Percentiles rank a stretch among this genome's conserved stretches.
Evolutionary conservation across 495 filamentous ascomycete genomes (phyloP).

Genomic region (Staphylotrichum longicolle): DNA sequence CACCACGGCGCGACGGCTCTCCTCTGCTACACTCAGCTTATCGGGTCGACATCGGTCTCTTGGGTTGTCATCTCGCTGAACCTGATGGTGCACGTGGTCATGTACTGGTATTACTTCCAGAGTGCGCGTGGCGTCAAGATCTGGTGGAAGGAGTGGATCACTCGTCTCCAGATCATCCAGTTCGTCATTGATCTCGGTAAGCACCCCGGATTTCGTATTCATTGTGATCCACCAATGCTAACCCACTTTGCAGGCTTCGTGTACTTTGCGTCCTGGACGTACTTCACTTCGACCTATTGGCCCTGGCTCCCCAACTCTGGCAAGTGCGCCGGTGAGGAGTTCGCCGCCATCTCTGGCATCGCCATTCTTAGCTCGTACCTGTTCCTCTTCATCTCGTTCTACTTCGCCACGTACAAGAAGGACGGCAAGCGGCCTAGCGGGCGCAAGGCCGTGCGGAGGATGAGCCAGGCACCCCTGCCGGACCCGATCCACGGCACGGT

Average conservation of each 20-base stretch:
- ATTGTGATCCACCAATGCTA: constrained; percentile 14
- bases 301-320: constrained; percentile 76
- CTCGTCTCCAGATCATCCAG: constrained; percentile 78
- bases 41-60: constrained; percentile 72
- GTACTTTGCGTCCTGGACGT: constrained; percentile 94
- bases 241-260: constrained; percentile 65
- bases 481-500: constrained; percentile 43
- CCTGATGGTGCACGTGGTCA: constrained; percentile 74
- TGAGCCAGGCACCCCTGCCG: constrained; percentile 54
- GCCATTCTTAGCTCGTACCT: constrained; percentile 91
- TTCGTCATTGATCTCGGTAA: constrained; percentile 77
- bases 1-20: constrained; percentile 80
- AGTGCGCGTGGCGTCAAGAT: constrained; percentile 75
- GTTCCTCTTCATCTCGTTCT: constrained; percentile 98
- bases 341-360: constrained; percentile 91
- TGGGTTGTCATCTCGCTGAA: constrained; percentile 80
- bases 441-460: constrained; percentile 55
- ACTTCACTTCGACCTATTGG: constrained; percentile 93
- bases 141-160: constrained; percentile 93
- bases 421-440: constrained; percentile 59
- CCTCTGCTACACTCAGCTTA: constrained; percentile 81
- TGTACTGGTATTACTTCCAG: constrained; percentile 82
- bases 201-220: constrained; percentile 19
- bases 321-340: constrained; percentile 93
- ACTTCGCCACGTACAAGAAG: constrained; percentile 95